Percentiles rank a stretch among this genome's conserved stretches.
Evolutionary conservation across 495 filamentous ascomycete species (phyloP).

Genomic region (Evansstolkia leycettana): DNA sequence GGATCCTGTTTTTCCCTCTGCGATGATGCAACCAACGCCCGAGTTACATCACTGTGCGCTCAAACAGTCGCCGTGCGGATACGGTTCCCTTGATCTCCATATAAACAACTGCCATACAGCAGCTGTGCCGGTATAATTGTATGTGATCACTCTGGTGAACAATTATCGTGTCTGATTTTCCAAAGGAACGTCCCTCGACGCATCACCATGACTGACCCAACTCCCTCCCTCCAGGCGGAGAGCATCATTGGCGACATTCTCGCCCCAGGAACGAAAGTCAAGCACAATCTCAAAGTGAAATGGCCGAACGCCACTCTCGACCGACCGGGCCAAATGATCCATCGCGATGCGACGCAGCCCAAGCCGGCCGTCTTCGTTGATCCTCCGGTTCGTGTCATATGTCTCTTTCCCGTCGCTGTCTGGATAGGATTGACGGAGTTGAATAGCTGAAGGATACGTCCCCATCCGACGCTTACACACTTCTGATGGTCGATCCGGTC

Average conservation of each 20-base stretch:
- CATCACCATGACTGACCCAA: constrained; percentile 5
- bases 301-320: neutral
- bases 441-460: neutral
- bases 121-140: too few species aligned
- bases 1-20: too few species aligned
- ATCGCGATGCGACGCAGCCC: constrained; percentile 1
- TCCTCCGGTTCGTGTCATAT: constrained; percentile 1
- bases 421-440: neutral
- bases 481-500: constrained; percentile 5
- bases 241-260: constrained; percentile 4
- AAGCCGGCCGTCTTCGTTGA: constrained; percentile 2
- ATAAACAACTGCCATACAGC: too few species aligned
- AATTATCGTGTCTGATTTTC: too few species aligned
- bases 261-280: constrained; percentile 1
- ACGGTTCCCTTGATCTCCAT: too few species aligned
- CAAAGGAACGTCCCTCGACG: too few species aligned
- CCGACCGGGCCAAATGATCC: constrained; percentile 2
- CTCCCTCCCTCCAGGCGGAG: constrained; percentile 1
- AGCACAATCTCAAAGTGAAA: constrained; percentile 1
- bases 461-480: neutral
- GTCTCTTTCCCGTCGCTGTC: too few species aligned
- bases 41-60: too few species aligned
- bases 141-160: too few species aligned
- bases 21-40: too few species aligned
- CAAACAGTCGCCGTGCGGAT: too few species aligned